These are phyloP conservation scores for Fusarium devonianum DNA, from an alignment of 2,329 filamentous ascomycete genomes.

Conservation along the genomic window DNA sequence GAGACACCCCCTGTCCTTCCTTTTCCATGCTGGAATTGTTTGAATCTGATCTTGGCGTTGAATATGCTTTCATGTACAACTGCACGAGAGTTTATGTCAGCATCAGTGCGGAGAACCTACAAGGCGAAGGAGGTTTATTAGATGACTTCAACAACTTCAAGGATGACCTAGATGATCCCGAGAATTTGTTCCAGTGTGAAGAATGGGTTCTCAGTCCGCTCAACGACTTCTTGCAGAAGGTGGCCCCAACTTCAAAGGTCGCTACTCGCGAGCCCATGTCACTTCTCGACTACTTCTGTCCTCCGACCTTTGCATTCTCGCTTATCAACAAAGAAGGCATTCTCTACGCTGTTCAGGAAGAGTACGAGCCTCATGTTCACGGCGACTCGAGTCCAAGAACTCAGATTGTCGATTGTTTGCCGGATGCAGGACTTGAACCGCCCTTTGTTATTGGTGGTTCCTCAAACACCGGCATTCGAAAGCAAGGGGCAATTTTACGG, in stretches of 20 bases:
- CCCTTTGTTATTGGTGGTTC: too few relatives aligned
- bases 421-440: background rate
- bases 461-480: background rate
- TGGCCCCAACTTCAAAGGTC: constrained; percentile 1
- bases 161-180: constrained; percentile 7
- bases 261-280: constrained; percentile 1
- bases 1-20: too few relatives aligned
- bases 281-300: constrained; percentile 16
- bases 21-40: background rate
- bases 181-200: constrained; percentile 15
- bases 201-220: constrained; percentile 19
- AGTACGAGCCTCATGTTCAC: constrained; percentile 13
- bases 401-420: constrained; percentile 7
- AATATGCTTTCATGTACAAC: constrained; percentile 19
- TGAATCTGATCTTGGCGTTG: background rate
- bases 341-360: constrained; percentile 5
- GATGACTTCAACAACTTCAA: constrained; percentile 12
- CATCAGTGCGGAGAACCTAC: constrained; percentile 11
- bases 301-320: constrained; percentile 13
- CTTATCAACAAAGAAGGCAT: constrained; percentile 8
- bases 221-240: constrained; percentile 2
- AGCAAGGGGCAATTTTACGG: background rate
- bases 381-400: constrained; percentile 11
- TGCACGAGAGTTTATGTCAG: constrained; percentile 10
- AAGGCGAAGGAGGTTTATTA: constrained; percentile 10